These are phyloP conservation scores for Rickenella mellea DNA, from an alignment of 768 basidiomycete species.

Conservation along the genomic window DNA sequence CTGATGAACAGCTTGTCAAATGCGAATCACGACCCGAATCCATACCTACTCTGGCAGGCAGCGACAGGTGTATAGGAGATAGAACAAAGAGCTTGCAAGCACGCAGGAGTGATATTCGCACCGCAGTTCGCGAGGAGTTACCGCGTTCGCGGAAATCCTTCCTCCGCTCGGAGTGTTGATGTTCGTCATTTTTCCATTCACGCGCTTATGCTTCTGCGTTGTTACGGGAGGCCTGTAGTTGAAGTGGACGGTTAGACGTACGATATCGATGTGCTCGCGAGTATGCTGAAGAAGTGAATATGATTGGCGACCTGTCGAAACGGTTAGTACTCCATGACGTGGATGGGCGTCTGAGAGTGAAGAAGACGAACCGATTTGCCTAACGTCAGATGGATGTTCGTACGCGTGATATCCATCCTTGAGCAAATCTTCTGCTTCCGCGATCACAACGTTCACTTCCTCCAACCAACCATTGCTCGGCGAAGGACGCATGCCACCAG, in stretches of 20 bases:
- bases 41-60: conserved; percentile 24
- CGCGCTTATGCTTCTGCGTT: neutral
- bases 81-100: conserved; percentile 29
- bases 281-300: conserved; percentile 10
- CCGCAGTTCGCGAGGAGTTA: conserved; percentile 11
- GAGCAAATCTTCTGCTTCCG: conserved; percentile 9
- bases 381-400: neutral
- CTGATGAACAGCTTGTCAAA: conserved; percentile 15
- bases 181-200: neutral
- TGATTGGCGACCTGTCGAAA: conserved; percentile 8
- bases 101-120: conserved; percentile 24
- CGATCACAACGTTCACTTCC: conserved; percentile 11
- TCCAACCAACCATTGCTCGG: conserved; percentile 19
- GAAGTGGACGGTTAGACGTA: conserved; percentile 9
- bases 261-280: conserved; percentile 10
- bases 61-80: conserved; percentile 23
- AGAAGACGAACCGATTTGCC: neutral
- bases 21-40: conserved; percentile 19
- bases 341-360: neutral
- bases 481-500: conserved; percentile 27
- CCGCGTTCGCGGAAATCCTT: neutral
- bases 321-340: neutral
- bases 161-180: neutral
- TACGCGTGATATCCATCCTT: conserved; percentile 11
- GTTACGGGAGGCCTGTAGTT: neutral